A percentile compares a stretch with the other conserved stretches of the same genome.
phyloP scores from a whole-genome alignment of 2,329 filamentous ascomycete genomes.

The Penicillium sclerotiorum region DNA sequence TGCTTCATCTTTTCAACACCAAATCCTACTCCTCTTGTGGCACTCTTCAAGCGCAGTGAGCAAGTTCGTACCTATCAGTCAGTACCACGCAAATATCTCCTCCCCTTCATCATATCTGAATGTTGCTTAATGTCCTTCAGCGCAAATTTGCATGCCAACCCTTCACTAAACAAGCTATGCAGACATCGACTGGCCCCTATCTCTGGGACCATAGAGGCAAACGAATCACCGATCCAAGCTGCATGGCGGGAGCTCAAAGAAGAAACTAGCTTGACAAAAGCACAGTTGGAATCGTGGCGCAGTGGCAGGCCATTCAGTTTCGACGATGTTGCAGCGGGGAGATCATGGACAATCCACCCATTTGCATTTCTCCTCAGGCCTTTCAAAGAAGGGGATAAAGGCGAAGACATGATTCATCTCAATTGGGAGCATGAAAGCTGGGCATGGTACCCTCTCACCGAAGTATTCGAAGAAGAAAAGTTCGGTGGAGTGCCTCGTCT shows the following conservation, averaged over 20 bases:
- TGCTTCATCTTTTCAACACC: slow-evolving; percentile 45
- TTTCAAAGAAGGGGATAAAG: slow-evolving; percentile 28
- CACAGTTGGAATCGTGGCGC: slow-evolving; percentile 55
- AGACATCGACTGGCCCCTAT: slow-evolving; percentile 62
- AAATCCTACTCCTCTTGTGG: slow-evolving; percentile 50
- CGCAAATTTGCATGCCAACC: too few species aligned
- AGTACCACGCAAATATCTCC: background rate
- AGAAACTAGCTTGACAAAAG: slow-evolving; percentile 59
- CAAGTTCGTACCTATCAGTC: slow-evolving; percentile 64
- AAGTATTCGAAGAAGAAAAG: slow-evolving; percentile 49
- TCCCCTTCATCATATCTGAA: background rate
- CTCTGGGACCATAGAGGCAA: slow-evolving; percentile 61
- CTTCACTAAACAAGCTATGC: too few species aligned
- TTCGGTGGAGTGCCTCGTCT: slow-evolving; percentile 61
- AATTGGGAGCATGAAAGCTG: slow-evolving; percentile 66
- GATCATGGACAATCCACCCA: slow-evolving; percentile 65
- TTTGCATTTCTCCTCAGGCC: slow-evolving; percentile 58
- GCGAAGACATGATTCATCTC: slow-evolving; percentile 53
- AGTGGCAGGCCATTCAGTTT: slow-evolving; percentile 63
- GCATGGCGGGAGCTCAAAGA: slow-evolving; percentile 66
- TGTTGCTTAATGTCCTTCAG: too few species aligned
- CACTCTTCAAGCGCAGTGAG: slow-evolving; percentile 64
- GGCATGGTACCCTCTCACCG: slow-evolving; percentile 59
- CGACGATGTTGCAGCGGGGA: slow-evolving; percentile 54
- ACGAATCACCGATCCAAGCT: slow-evolving; percentile 58